Percentiles rank a stretch among this genome's conserved stretches.
These are phyloP conservation scores for Cyclocybe aegerita DNA, from an alignment of 768 basidiomycete species.

Conservation along the genomic window DNA sequence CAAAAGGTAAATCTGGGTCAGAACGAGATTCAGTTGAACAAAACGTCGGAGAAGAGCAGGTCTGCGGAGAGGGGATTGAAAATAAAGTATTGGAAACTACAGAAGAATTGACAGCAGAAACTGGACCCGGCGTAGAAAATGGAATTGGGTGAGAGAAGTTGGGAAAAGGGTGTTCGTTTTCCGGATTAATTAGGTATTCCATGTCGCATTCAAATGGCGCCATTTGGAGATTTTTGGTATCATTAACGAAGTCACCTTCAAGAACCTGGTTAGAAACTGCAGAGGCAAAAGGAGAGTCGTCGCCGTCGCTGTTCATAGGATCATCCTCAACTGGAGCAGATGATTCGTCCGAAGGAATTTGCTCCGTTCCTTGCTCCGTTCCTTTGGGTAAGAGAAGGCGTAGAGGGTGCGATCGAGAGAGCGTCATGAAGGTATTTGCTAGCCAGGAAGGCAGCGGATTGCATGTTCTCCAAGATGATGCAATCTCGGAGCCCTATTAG, in stretches of 20 bases:
- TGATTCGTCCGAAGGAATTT: background rate
- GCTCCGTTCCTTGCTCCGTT: constrained; percentile 1
- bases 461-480: constrained; percentile 17
- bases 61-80: constrained; percentile 10
- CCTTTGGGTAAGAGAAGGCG: constrained; percentile 37
- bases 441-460: constrained; percentile 58
- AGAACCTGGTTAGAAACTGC: no score
- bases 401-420: constrained; percentile 47
- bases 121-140: constrained; percentile 29
- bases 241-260: background rate
- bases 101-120: constrained; percentile 19
- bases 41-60: constrained; percentile 19
- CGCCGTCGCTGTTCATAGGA: no score
- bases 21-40: constrained; percentile 8
- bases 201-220: no score
- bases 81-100: constrained; percentile 9
- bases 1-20: constrained; percentile 1
- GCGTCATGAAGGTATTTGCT: constrained; percentile 45
- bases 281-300: no score
- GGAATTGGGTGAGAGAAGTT: constrained; percentile 9
- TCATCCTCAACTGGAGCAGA: no score
- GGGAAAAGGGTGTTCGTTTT: background rate
- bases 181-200: background rate
- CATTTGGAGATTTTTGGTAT: no score
- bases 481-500: constrained; percentile 6